Base-by-base conservation (phyloP, 2,329 filamentous ascomycete species). In the Alternaria arborescens region DNA sequence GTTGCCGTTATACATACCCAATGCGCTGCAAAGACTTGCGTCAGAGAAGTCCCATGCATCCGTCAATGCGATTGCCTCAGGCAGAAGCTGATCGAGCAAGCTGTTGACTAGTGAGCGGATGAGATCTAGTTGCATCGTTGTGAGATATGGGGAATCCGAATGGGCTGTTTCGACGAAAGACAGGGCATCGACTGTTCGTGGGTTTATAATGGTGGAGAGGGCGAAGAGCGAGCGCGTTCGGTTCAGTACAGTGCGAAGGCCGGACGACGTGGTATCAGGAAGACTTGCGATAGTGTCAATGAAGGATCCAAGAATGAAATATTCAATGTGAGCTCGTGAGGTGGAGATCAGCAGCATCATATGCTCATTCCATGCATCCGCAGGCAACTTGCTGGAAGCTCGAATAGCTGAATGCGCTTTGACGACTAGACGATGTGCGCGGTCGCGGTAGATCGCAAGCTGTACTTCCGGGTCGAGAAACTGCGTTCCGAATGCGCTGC, bases 1-100 rank as follows among this genome's bases (percentile, higher is more conserved):
- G 43, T 80, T 80, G 1, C 83, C 83, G 69, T 85, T 82, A 54
- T 78, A 80, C 54, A 82, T 77, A 1, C 83, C 83, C 42, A 85
- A 69, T 5, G 83, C 80, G 69, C 81, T 83, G 53, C 84, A 81
- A 0, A 85, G 75, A 52, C 84, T 65, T 44, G 81, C 84, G 64
- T 85, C 83, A 1, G 83, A 82, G 36, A 85, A 79, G 59, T 78
- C 80, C 83, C 82, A 85, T 0, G 80, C 75, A 61, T 85, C 83
- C 1, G 84, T 83, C 20, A 85, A 64, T 3, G 73, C 75, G 3
- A 85, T 81, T 1, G 81, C 82, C 62, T 85, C 82, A 0, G 82
- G 82, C 18, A 82, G 69, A 16, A 84, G 77, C 20, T 76, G 58
- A 2, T 72, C 67, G 78, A 85, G 84, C 12, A 84, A 65, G 67